These are phyloP conservation scores for Trifolium repens DNA, from an alignment of 306 rosid genomes.

Conservation along the genomic window DNA sequence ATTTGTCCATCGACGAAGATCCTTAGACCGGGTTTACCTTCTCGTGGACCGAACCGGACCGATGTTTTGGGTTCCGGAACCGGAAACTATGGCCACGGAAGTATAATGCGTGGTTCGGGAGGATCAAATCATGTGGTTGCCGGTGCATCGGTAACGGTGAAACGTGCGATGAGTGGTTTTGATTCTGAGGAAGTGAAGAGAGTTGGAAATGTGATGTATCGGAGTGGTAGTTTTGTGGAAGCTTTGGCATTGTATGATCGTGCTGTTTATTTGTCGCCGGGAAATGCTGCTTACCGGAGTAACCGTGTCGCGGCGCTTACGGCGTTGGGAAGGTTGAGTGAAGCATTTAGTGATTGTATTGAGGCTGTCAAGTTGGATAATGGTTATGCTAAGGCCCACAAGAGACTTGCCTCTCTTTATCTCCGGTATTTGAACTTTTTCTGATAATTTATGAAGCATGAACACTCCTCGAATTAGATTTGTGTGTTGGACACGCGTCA, in stretches of 20 bases:
- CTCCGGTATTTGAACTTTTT: slow-evolving; percentile 55
- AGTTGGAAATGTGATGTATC: slow-evolving; percentile 72
- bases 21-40: slow-evolving; percentile 51
- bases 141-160: slow-evolving; percentile 41
- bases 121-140: too few species aligned
- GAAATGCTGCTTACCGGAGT: slow-evolving; percentile 76
- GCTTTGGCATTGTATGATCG: slow-evolving; percentile 87
- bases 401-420: slow-evolving; percentile 81
- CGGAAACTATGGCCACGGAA: slow-evolving; percentile 86
- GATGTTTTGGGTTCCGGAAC: slow-evolving; percentile 81
- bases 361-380: slow-evolving; percentile 87
- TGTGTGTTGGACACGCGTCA: too few species aligned
- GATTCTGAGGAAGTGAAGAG: slow-evolving; percentile 86
- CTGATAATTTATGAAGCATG: not conserved
- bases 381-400: slow-evolving; percentile 77
- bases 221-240: slow-evolving; percentile 63
- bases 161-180: slow-evolving; percentile 48
- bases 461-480: too few species aligned
- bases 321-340: slow-evolving; percentile 75
- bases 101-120: slow-evolving; percentile 58
- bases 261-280: slow-evolving; percentile 69
- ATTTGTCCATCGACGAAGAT: slow-evolving; percentile 77
- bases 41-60: slow-evolving; percentile 56
- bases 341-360: slow-evolving; percentile 80
- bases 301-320: slow-evolving; percentile 87